Evolutionary conservation across 495 filamentous ascomycete genomes (phyloP).

Genomic region (Penicillium mononematosum): DNA sequence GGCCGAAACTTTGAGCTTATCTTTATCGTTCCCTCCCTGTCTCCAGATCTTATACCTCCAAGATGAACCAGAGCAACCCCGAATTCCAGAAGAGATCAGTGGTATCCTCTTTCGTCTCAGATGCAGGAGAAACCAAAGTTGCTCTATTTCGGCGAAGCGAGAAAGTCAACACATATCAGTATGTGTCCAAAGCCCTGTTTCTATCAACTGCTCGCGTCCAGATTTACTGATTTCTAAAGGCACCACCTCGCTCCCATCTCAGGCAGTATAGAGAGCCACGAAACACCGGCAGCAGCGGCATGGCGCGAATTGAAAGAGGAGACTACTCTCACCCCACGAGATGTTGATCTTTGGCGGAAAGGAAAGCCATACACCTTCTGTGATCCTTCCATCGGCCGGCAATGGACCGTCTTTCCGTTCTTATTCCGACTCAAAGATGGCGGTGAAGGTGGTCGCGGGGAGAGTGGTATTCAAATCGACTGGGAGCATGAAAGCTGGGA

Average conservation of each 20-base stretch:
- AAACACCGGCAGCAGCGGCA: conserved; percentile 54
- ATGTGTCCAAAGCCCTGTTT: conserved; percentile 7
- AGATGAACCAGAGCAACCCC: neutral
- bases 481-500: conserved; percentile 62
- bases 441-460: conserved; percentile 24
- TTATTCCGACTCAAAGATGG: conserved; percentile 50
- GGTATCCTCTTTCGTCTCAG: conserved; percentile 55
- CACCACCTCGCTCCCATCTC: conserved; percentile 59
- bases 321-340: conserved; percentile 48
- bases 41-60: neutral
- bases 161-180: conserved; percentile 57
- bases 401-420: conserved; percentile 66
- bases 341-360: conserved; percentile 51
- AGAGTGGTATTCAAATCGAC: conserved; percentile 51
- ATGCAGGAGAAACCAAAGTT: conserved; percentile 37
- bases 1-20: neutral
- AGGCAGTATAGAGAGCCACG: conserved; percentile 54
- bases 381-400: conserved; percentile 50
- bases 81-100: conserved; percentile 43
- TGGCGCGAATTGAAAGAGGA: conserved; percentile 65
- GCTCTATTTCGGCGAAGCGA: conserved; percentile 59
- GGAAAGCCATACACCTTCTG: conserved; percentile 59
- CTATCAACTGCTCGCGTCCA: neutral
- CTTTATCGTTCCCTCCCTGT: neutral
- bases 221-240: conserved; percentile 24